These are phyloP conservation scores for Diversispora eburnea DNA, from an alignment of 192 early-diverging fungal genomes.

Conservation along the genomic window DNA sequence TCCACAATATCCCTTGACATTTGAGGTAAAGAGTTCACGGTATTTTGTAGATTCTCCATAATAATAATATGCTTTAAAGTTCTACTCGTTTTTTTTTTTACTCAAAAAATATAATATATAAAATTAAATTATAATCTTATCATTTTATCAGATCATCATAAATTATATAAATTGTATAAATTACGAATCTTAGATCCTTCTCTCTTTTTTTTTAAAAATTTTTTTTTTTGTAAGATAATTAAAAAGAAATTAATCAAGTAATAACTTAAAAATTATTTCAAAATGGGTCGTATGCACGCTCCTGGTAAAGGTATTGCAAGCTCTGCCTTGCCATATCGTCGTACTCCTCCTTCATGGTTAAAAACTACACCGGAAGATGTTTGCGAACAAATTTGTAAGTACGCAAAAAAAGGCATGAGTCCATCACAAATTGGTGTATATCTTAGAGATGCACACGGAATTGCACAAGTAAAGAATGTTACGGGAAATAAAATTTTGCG, in stretches of 20 bases:
- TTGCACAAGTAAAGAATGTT: constrained; percentile 93
- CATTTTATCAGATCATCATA: too few species aligned
- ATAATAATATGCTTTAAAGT: neutral
- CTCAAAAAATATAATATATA: too few species aligned
- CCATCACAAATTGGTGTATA: constrained; percentile 98
- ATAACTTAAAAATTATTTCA: constrained; percentile 37
- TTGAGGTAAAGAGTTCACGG: constrained; percentile 56
- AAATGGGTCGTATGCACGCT: constrained; percentile 95
- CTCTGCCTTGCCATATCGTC: constrained; percentile 93
- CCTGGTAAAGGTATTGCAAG: constrained; percentile 94
- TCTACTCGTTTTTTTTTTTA: too few species aligned
- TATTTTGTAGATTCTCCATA: constrained; percentile 37
- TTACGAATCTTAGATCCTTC: too few species aligned
- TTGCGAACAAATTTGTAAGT: constrained; percentile 97
- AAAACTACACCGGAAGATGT: constrained; percentile 98
- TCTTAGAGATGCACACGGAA: constrained; percentile 96
- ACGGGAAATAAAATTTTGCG: constrained; percentile 99
- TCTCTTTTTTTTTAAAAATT: neutral
- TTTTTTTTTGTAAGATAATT: constrained; percentile 12
- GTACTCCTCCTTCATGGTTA: constrained; percentile 95
- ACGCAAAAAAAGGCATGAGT: constrained; percentile 98
- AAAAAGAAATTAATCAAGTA: too few species aligned
- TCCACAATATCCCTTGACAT: constrained; percentile 73
- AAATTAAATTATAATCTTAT: too few species aligned
- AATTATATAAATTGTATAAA: too few species aligned